Evolutionary conservation across 2,329 filamentous ascomycete species (phyloP).

Genomic region (Coniochaeta pulveracea): DNA sequence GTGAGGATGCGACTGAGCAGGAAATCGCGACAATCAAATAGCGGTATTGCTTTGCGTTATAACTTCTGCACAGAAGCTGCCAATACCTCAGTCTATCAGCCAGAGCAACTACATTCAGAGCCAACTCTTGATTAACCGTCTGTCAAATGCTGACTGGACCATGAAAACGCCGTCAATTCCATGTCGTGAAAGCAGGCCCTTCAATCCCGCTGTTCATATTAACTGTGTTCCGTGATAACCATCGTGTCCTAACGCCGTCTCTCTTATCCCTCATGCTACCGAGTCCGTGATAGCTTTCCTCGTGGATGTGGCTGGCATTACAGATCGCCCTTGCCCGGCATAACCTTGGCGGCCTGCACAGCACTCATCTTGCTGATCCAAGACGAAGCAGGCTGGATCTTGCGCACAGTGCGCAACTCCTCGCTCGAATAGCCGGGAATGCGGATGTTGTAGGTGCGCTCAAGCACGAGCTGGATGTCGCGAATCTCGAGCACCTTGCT

Average conservation of each 20-base stretch:
- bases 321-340: conserved; percentile 46
- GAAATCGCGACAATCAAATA: too few relatives aligned
- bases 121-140: background rate
- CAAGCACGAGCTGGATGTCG: conserved; percentile 72
- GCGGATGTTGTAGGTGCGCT: conserved; percentile 79
- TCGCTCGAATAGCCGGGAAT: conserved; percentile 92
- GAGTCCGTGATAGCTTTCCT: too few relatives aligned
- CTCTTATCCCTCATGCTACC: too few relatives aligned
- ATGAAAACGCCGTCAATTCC: background rate
- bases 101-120: background rate
- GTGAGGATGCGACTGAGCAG: too few relatives aligned
- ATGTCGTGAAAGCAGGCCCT: too few relatives aligned
- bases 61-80: too few relatives aligned
- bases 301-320: too few relatives aligned
- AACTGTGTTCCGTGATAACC: too few relatives aligned
- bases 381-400: conserved; percentile 74
- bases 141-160: background rate
- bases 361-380: conserved; percentile 98
- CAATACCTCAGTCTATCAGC: too few relatives aligned
- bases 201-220: too few relatives aligned
- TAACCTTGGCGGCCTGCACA: conserved; percentile 85
- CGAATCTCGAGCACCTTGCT: conserved; percentile 84
- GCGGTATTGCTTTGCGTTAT: too few relatives aligned
- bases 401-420: conserved; percentile 86
- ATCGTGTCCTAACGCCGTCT: too few relatives aligned